A percentile compares a stretch with the other conserved stretches of the same genome.
These are phyloP conservation scores for Lichtheimia corymbifera DNA, from an alignment of 371 early-diverging fungal genomes.

Conservation along the genomic window DNA sequence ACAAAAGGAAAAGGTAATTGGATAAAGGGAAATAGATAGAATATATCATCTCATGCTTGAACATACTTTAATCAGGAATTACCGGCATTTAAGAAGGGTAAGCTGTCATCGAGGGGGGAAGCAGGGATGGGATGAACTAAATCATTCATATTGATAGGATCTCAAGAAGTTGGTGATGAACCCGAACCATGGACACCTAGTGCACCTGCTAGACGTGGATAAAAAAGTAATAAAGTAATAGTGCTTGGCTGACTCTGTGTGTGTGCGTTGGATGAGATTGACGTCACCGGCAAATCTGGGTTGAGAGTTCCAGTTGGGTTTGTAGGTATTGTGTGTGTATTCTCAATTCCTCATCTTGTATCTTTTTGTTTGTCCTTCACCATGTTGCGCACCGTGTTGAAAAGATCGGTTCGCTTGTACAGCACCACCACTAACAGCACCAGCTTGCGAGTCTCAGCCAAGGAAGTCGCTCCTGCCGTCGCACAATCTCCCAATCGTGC, in stretches of 20 bases:
- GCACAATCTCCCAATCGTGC: conserved; percentile 79
- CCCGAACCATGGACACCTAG: conserved; percentile 1
- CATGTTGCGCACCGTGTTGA: conserved; percentile 12
- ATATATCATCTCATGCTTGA: too few relatives aligned
- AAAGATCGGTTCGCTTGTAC: conserved; percentile 16
- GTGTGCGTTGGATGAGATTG: background rate
- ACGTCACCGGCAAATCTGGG: conserved; percentile 1
- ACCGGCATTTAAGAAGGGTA: background rate
- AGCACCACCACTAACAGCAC: conserved; percentile 35
- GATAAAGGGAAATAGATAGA: too few relatives aligned
- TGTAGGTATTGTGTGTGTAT: too few relatives aligned
- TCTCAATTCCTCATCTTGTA: background rate
- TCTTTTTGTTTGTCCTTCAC: background rate
- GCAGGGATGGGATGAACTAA: background rate
- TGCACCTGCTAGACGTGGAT: background rate
- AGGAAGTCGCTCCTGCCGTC: conserved; percentile 30
- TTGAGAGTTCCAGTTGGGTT: background rate
- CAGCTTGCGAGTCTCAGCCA: conserved; percentile 34
- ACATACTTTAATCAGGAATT: background rate
- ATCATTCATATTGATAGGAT: background rate
- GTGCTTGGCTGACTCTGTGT: too few relatives aligned
- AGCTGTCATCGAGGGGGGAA: background rate
- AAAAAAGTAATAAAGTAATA: background rate
- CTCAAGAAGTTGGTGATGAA: background rate
- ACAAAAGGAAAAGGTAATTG: background rate